These are phyloP conservation scores for Micractinium sp. DNA, from an alignment of 139 green algal species.

Conservation along the genomic window DNA sequence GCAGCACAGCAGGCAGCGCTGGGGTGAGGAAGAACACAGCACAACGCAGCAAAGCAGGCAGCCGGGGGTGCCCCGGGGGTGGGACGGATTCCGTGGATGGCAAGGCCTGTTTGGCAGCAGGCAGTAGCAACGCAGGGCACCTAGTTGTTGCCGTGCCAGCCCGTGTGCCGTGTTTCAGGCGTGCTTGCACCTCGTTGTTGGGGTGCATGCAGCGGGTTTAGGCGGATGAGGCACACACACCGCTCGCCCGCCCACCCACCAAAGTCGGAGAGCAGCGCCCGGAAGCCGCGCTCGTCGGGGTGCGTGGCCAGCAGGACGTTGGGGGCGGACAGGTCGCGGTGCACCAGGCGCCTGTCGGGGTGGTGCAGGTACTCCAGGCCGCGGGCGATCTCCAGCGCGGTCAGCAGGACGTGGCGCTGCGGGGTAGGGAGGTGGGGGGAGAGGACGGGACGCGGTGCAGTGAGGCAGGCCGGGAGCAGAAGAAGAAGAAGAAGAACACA, in stretches of 20 bases:
- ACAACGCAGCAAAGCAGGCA: too few relatives aligned
- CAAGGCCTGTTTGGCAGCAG: too few relatives aligned
- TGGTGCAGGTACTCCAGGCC: conserved; percentile 37
- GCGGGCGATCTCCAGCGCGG: conserved; percentile 30
- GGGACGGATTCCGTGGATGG: too few relatives aligned
- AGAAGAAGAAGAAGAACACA: too few relatives aligned
- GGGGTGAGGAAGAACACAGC: neutral
- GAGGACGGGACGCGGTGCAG: neutral
- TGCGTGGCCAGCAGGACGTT: conserved; percentile 37
- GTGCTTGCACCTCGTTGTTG: too few relatives aligned
- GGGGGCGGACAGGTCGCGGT: conserved; percentile 36
- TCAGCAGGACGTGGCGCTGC: conserved; percentile 18
- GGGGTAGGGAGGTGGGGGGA: neutral
- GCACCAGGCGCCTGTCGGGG: conserved; percentile 23
- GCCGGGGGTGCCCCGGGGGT: too few relatives aligned
- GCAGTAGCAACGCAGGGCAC: too few relatives aligned
- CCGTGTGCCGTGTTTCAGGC: too few relatives aligned
- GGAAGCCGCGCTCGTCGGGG: conserved; percentile 33
- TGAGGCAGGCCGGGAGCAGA: too few relatives aligned
- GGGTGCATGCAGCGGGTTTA: too few relatives aligned
- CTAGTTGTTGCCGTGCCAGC: too few relatives aligned
- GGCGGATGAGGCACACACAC: neutral
- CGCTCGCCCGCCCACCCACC: neutral
- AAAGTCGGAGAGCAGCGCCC: conserved; percentile 41
- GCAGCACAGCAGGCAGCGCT: neutral